These are phyloP conservation scores for Tetracladium setigerum DNA, from an alignment of 495 filamentous ascomycete genomes.

Conservation along the genomic window DNA sequence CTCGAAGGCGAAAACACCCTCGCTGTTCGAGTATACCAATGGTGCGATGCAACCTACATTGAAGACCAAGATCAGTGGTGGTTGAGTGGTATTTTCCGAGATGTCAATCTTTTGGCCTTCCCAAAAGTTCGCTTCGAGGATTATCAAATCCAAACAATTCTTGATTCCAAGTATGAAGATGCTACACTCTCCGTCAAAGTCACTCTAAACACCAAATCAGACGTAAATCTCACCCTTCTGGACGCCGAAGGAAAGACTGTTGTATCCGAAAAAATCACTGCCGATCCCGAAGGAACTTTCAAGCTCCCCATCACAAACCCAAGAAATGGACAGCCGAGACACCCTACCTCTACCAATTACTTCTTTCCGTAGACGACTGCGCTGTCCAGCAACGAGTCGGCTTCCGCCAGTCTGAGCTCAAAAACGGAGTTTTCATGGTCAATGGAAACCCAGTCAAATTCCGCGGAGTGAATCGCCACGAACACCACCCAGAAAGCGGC, in stretches of 20 bases:
- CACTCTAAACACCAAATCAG: conserved; percentile 23
- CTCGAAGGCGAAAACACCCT: conserved; percentile 41
- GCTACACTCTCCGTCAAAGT: conserved; percentile 45
- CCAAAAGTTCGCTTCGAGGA: conserved; percentile 51
- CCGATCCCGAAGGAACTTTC: conserved; percentile 10
- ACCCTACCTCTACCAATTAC: conserved; percentile 50
- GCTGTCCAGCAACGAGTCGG: conserved; percentile 45
- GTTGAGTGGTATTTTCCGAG: conserved; percentile 61
- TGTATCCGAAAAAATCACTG: conserved; percentile 19
- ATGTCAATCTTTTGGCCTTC: conserved; percentile 59
- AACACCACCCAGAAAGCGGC: conserved; percentile 54
- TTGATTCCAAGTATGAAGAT: conserved; percentile 48
- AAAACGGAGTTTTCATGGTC: conserved; percentile 48
- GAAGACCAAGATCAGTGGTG: conserved; percentile 59
- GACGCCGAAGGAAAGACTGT: conserved; percentile 17
- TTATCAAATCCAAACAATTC: conserved; percentile 43
- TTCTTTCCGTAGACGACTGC: conserved; percentile 34
- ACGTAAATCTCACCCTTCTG: conserved; percentile 28
- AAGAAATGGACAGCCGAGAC: conserved; percentile 65
- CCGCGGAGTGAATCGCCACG: conserved; percentile 61
- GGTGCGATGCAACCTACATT: conserved; percentile 59
- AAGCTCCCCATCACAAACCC: conserved; percentile 8
- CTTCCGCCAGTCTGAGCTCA: conserved; percentile 50
- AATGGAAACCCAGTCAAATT: conserved; percentile 55
- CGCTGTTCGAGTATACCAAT: conserved; percentile 58